phyloP scores from a whole-genome alignment of 2,329 filamentous ascomycete species.

The Orbilia javanica region DNA sequence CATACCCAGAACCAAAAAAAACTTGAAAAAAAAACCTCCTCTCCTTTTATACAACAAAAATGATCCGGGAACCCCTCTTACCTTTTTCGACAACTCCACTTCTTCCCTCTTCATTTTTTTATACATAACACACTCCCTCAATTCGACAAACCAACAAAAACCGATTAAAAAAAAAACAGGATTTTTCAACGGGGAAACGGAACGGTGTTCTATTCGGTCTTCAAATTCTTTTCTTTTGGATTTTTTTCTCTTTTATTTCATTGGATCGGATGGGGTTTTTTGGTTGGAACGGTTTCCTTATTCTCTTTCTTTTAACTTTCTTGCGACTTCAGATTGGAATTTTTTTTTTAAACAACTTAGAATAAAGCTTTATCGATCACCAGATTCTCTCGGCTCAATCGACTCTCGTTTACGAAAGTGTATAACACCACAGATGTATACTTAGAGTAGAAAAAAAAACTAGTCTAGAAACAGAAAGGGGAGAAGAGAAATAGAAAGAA shows the following conservation, averaged over 20 bases:
- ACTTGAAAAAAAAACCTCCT: slow-evolving; percentile 56
- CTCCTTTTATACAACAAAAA: not conserved
- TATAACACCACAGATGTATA: slow-evolving; percentile 54
- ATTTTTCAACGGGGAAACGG: slow-evolving; percentile 32
- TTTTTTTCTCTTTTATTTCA: slow-evolving; percentile 4
- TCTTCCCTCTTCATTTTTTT: not conserved
- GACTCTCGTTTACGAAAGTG: slow-evolving; percentile 41
- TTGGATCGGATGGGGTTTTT: slow-evolving; percentile 7
- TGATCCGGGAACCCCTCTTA: no score
- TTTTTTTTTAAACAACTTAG: no score
- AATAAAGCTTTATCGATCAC: slow-evolving; percentile 6
- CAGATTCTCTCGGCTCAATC: not conserved
- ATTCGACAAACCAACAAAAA: slow-evolving; percentile 4
- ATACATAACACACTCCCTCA: not conserved
- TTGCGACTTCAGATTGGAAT: slow-evolving; percentile 44
- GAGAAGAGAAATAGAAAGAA: slow-evolving; percentile 15
- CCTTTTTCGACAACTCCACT: not conserved
- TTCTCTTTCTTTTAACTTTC: slow-evolving; percentile 7
- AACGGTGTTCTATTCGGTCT: slow-evolving; percentile 32
- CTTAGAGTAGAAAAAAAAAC: slow-evolving; percentile 45
- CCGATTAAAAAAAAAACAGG: slow-evolving; percentile 4
- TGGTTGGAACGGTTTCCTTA: not conserved
- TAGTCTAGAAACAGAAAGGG: slow-evolving; percentile 46
- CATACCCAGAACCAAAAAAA: slow-evolving; percentile 43
- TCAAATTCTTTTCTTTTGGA: not conserved